These are phyloP conservation scores for Dactylellina drechsleri DNA, from an alignment of 2,329 filamentous ascomycete genomes.

Conservation along the genomic window DNA sequence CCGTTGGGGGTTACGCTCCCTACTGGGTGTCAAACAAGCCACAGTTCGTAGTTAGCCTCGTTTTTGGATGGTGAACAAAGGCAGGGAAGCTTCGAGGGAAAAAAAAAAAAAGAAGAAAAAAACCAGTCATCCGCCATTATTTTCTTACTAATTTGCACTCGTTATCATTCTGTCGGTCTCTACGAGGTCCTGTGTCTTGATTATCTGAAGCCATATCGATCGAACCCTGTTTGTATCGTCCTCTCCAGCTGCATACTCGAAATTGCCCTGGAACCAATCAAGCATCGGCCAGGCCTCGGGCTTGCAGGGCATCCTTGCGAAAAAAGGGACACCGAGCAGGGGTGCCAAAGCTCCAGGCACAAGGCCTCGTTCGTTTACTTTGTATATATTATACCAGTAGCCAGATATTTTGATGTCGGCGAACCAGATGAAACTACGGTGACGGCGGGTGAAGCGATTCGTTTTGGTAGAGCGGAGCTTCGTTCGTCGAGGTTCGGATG, in stretches of 20 bases:
- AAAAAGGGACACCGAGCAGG: conserved; percentile 4
- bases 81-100: no score
- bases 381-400: no score
- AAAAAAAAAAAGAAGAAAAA: background rate
- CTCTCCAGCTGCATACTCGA: conserved; percentile 31
- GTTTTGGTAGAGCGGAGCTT: background rate
- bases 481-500: conserved; percentile 16
- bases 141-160: conserved; percentile 40
- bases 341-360: conserved; percentile 3
- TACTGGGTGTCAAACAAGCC: background rate
- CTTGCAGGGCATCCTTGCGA: conserved; percentile 45
- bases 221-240: conserved; percentile 25
- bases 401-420: background rate
- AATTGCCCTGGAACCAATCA: conserved; percentile 46
- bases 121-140: background rate
- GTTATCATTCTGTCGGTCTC: conserved; percentile 28
- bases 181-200: conserved; percentile 33
- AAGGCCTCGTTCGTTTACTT: background rate
- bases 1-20: conserved; percentile 18
- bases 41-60: background rate
- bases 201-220: conserved; percentile 43
- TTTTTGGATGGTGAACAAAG: no score
- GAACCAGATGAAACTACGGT: background rate
- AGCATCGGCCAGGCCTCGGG: conserved; percentile 45
- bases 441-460: background rate